Evolutionary conservation across 2,329 filamentous ascomycete species (phyloP).

Genomic region (Sclerotinia glacialis): DNA sequence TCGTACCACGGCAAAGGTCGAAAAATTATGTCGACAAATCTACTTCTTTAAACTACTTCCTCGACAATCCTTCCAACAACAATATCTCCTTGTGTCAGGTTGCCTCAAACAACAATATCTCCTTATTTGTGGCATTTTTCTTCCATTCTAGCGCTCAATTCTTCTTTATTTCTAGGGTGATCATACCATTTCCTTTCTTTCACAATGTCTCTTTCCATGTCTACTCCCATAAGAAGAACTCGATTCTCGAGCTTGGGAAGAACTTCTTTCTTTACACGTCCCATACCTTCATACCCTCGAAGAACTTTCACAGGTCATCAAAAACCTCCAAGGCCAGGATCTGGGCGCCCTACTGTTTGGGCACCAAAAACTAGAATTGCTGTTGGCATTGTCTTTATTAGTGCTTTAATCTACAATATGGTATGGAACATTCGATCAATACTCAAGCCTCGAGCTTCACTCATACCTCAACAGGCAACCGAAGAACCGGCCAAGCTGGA

Average conservation of each 20-base stretch:
- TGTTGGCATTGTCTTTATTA: conserved; percentile 49
- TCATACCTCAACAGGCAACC: conserved; percentile 36
- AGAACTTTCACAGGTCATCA: conserved; percentile 30
- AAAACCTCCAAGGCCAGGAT: conserved; percentile 27
- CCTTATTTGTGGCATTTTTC: conserved; percentile 33
- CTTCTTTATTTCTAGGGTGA: conserved; percentile 11
- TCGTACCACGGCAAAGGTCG: conserved; percentile 16
- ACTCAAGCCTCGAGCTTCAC: conserved; percentile 23
- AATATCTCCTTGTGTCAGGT: conserved; percentile 26
- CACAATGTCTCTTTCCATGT: conserved; percentile 36
- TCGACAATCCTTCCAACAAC: background rate
- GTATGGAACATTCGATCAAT: conserved; percentile 35
- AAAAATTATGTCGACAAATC: conserved; percentile 5
- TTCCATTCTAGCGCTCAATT: conserved; percentile 28
- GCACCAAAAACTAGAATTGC: conserved; percentile 48
- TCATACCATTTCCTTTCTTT: conserved; percentile 20
- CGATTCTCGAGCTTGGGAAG: conserved; percentile 22
- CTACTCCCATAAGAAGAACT: conserved; percentile 24
- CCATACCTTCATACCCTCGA: conserved; percentile 25
- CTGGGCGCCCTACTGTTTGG: conserved; percentile 38
- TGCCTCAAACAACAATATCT: conserved; percentile 22
- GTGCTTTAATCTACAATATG: conserved; percentile 51
- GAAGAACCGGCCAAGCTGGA: conserved; percentile 50
- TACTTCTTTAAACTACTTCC: background rate
- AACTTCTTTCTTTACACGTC: conserved; percentile 2